A percentile compares a stretch with the other conserved stretches of the same genome.
Evolutionary conservation across 2,329 filamentous ascomycete species (phyloP).

Genomic region (Alternaria triticimaculans): DNA sequence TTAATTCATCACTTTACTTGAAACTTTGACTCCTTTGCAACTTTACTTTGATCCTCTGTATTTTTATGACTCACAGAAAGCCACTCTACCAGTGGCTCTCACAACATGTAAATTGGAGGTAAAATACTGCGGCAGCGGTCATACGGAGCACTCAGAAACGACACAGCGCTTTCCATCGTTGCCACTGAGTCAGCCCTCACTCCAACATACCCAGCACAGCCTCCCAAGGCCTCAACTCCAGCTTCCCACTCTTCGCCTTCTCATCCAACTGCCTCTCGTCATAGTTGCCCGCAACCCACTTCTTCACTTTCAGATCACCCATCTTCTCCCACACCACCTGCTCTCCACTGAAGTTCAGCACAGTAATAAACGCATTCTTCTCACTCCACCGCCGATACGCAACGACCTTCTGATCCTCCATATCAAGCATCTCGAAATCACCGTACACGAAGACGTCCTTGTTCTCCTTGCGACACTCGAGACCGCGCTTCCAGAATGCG

Average conservation of each 20-base stretch:
- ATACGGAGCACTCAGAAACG: no score
- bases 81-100: no score
- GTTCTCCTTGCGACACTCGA: conserved; percentile 64
- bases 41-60: not conserved
- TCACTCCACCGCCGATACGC: conserved; percentile 43
- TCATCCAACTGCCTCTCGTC: conserved; percentile 32
- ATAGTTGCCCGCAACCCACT: conserved; percentile 49
- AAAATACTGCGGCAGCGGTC: no score
- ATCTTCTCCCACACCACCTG: conserved; percentile 38
- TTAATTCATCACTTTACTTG: not conserved
- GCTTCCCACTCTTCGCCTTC: conserved; percentile 20
- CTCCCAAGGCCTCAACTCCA: conserved; percentile 47
- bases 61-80: no score
- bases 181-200: not conserved
- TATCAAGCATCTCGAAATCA: conserved; percentile 61
- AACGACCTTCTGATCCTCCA: conserved; percentile 47
- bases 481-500: conserved; percentile 65
- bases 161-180: not conserved
- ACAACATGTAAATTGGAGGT: no score
- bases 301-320: conserved; percentile 32
- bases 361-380: conserved; percentile 34
- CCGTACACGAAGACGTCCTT: conserved; percentile 69
- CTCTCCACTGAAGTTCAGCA: conserved; percentile 45
- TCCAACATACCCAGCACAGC: conserved; percentile 38
- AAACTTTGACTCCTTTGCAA: not conserved